Evolutionary conservation across 768 basidiomycete species (phyloP), one percentile per base, ranked within the genome.

Genomic region (Rickenella mellea): DNA sequence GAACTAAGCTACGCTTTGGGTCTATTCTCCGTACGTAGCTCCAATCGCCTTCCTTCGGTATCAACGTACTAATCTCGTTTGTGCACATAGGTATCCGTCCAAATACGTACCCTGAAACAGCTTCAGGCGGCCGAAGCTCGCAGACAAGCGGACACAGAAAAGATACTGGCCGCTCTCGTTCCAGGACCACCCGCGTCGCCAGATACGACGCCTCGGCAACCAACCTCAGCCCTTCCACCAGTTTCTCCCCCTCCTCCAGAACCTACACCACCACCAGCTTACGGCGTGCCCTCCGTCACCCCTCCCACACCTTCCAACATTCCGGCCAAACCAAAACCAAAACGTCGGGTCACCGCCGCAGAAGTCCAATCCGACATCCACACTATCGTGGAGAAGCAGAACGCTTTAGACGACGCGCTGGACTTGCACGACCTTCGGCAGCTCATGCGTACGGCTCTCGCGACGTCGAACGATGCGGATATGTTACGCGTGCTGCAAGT

Each of bases 401-500:
- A 71, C 44, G 60, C 56, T 26, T 52, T 56, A 12, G 83, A 85
- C 54, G 58, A 58, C 8, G 67, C 63, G 9, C 55, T 57, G 26
- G 86, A 87, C 57, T 56, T 66, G 24, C 69, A 64, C 4, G 73
- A 79, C 39, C 61, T 87, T 12, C 63, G 79, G 1, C 61, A 64
- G 44, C 68, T 82, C 39, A 71, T 88, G 67, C 71, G 72, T 5
- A 57, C 56, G 1, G 80, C 81, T 11, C 61, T 83, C 22, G 64
- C 68, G 40, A 64, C 72, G 5, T 71, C 71, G 41, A 78, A 64
- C 48, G 85, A 87, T 51, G 71, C 65, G 7, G 72, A 76, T 49
- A 76, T 86, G 69, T 60, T 84, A 25, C 63, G 68, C 15, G 69
- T 79, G 1, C 63, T 86, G 29, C 74, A 82, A 48, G 71, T 81